Evolutionary conservation across 805 yeast species (phyloP).

Genomic region (Yamadazyma scolyti): DNA sequence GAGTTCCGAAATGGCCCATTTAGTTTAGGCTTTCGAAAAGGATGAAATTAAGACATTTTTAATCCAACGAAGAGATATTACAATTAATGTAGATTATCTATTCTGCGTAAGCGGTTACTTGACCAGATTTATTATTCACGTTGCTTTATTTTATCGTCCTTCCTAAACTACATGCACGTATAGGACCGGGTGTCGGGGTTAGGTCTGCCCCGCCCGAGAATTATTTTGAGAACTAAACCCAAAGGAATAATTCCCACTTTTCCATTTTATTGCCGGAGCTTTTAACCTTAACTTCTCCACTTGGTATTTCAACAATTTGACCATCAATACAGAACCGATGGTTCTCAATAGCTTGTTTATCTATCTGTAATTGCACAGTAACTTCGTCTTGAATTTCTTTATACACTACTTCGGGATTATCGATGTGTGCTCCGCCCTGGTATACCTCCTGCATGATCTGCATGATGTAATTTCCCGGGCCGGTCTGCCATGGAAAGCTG

Average conservation of each 20-base stretch:
- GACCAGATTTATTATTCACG: no score
- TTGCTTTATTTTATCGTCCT: no score
- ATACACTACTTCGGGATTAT: conserved; percentile 48
- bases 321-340: conserved; percentile 71
- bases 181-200: no score
- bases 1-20: no score
- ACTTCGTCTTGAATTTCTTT: conserved; percentile 23
- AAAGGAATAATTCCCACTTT: conserved; percentile 3
- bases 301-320: conserved; percentile 35
- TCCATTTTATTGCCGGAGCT: conserved; percentile 2
- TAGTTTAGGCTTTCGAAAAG: no score
- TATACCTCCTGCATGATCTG: conserved; percentile 58
- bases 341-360: conserved; percentile 7
- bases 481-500: conserved; percentile 37
- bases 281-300: conserved; percentile 7
- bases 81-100: no score
- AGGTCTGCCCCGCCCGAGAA: no score
- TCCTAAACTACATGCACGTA: no score
- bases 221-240: no score
- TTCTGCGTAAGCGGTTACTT: no score
- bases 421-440: conserved; percentile 50
- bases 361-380: conserved; percentile 15
- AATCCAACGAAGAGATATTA: no score
- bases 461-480: conserved; percentile 35
- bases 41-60: no score